Evolutionary conservation across 805 yeast genomes (phyloP), one percentile per base, ranked within the genome.

Genomic region (Pichia eremophila): DNA sequence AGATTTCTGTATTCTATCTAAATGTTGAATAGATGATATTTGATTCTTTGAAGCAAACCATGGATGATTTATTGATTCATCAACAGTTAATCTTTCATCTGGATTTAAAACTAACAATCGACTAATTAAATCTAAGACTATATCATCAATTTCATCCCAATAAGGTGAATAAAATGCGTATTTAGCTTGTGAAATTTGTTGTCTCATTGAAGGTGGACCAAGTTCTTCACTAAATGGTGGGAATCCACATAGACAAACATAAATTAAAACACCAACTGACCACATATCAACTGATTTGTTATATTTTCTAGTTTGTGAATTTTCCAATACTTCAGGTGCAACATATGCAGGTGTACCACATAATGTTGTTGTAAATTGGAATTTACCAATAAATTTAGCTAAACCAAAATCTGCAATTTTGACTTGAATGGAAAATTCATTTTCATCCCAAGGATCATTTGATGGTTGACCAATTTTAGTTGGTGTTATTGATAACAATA

Each of bases 261-360:
- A 85, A 15, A 85, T 62, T 41, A 85, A 69, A 2, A 85, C 91
- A 4, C 93, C 95, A 9, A 84, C 75, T 59, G 87, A 83, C 95
- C 95, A 85, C 61, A 85, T 64, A 61, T 85, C 95, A 12, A 82
- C 88, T 40, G 83, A 77, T 35, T 83, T 81, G 34, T 85, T 74
- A 56, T 85, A 85, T 54, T 73, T 70, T 32, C 82, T 62, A 38
- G 69, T 66, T 2, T 72, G 65, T 11, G 74, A 70, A 62, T 80
- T 79, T 15, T 62, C 69, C 29, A 78, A 57, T 8, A 85, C 83
- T 57, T 85, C 95, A 0, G 95, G 95, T 0, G 93, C 93, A 18
- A 85, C 93, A 58, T 85, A 85, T 0, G 91, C 88, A 0, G 95
- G 95, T 0, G 95, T 85, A 2, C 95, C 95, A 65, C 95, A 85